Percentiles rank a stretch among this genome's conserved stretches.
Evolutionary conservation across 345 rosid species (phyloP).

Genomic region (Lepidium sativum): DNA sequence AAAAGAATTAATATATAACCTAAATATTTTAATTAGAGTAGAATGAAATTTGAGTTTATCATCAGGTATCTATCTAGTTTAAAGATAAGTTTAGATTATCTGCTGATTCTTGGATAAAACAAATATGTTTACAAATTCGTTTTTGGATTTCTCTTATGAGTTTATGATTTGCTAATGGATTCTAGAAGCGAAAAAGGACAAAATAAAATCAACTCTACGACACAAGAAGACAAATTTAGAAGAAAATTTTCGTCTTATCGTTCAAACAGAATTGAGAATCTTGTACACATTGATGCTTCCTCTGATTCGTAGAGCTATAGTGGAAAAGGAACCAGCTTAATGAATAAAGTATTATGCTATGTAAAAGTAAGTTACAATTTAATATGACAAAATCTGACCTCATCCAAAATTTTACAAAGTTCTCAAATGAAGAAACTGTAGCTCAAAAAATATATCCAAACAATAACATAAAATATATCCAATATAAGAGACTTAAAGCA

Average conservation of each 20-base stretch:
- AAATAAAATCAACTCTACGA: not conserved
- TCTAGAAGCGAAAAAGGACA: not conserved
- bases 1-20: too few relatives aligned
- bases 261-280: not conserved
- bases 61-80: too few relatives aligned
- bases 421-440: not conserved
- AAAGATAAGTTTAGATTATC: too few relatives aligned
- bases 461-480: not conserved
- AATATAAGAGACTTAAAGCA: conserved; percentile 37
- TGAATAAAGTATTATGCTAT: not conserved
- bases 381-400: too few relatives aligned
- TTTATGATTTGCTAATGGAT: not conserved
- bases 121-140: not conserved
- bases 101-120: too few relatives aligned
- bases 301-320: not conserved
- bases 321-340: not conserved
- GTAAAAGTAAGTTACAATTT: too few relatives aligned
- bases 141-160: not conserved
- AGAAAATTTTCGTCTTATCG: not conserved
- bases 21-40: too few relatives aligned
- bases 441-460: not conserved
- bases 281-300: not conserved
- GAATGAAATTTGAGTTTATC: too few relatives aligned
- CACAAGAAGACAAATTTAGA: not conserved
- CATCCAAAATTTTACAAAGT: not conserved